These are phyloP conservation scores for Populus ilicifolia DNA, from an alignment of 345 rosid genomes.

Conservation along the genomic window DNA sequence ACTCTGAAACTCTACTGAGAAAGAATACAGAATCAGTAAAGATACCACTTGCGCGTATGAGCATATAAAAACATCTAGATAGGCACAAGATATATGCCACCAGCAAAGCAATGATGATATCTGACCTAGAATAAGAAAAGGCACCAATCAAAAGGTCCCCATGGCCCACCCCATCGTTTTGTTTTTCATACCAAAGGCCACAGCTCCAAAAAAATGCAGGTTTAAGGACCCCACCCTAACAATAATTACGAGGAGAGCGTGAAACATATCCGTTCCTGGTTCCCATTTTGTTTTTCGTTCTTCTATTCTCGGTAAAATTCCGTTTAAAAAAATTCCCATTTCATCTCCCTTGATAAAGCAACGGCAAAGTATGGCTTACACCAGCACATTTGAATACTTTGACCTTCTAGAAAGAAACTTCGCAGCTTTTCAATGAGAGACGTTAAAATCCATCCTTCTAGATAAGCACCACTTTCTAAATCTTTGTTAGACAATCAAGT, in stretches of 20 bases:
- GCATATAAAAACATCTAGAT: conserved; percentile 3
- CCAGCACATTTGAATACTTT: neutral
- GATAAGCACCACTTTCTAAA: neutral
- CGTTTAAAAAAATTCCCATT: neutral
- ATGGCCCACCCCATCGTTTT: neutral
- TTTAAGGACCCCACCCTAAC: neutral
- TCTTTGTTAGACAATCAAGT: neutral
- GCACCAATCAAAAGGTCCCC: conserved; percentile 1
- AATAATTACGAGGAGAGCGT: neutral
- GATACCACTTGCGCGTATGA: neutral
- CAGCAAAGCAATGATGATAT: neutral
- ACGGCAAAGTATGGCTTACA: neutral
- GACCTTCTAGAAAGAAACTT: neutral
- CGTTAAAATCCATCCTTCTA: neutral
- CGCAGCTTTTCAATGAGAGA: neutral
- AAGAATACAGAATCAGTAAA: neutral
- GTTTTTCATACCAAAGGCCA: neutral
- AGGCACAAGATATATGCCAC: neutral
- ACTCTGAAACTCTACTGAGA: neutral
- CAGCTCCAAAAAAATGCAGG: neutral
- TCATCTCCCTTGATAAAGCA: neutral
- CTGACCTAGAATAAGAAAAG: neutral
- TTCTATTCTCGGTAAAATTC: neutral
- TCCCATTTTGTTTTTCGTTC: neutral
- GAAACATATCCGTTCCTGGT: neutral